Conservation (phyloP, 495 filamentous ascomycete species). For the Choiromyces venosus region DNA sequence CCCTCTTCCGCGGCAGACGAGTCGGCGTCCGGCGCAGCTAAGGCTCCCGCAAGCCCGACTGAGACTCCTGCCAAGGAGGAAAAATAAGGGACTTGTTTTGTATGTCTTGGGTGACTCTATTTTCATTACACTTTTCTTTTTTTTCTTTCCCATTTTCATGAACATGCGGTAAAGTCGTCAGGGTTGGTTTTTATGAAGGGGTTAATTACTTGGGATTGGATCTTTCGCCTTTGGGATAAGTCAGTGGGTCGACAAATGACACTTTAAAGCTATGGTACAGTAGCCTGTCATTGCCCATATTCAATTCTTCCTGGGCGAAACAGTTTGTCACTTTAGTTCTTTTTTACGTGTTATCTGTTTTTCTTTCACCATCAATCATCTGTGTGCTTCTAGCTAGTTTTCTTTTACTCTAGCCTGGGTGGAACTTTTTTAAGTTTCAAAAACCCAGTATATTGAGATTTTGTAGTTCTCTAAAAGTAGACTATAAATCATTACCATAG, state of each 20-base stretch:
- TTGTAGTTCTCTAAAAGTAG: neutral
- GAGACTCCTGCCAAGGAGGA: neutral
- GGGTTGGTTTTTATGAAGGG: neutral
- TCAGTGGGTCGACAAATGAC: neutral
- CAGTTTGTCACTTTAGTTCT: neutral
- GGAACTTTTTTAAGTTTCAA: neutral
- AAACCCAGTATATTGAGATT: neutral
- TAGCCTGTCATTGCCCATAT: neutral
- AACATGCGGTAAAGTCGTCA: neutral
- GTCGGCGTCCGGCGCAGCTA: neutral
- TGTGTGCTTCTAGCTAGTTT: neutral
- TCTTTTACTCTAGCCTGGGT: neutral
- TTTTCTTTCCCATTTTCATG: neutral
- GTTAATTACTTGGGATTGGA: neutral
- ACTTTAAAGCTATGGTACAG: neutral
- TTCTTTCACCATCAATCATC: neutral
- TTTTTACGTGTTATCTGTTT: too few species aligned
- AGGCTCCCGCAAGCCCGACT: neutral
- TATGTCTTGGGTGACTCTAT: neutral
- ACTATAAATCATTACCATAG: too few species aligned
- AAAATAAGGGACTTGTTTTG: neutral
- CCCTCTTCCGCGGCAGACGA: neutral
- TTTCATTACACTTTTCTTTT: neutral
- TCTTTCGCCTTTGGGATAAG: neutral
- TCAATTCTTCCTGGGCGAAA: neutral